Evolutionary conservation across 2,329 filamentous ascomycete species (phyloP).

Genomic region (Hymenoscyphus fraxineus): DNA sequence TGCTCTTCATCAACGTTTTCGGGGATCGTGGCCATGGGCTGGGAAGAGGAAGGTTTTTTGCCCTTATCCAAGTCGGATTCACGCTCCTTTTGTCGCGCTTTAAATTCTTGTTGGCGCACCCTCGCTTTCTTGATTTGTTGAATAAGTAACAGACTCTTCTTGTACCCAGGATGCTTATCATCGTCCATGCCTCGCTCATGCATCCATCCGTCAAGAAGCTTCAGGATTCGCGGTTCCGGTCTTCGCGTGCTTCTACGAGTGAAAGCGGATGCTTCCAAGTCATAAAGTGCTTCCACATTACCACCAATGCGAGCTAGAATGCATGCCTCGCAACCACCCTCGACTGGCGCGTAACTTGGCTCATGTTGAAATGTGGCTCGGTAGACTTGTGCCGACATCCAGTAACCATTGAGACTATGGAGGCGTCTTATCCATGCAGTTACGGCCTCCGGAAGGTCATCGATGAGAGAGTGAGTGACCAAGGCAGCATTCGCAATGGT

Average conservation of each 20-base stretch:
- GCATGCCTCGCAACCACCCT: constrained; percentile 49
- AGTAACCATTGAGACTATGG: constrained; percentile 27
- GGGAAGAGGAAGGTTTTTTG: neutral
- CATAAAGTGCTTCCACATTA: constrained; percentile 39
- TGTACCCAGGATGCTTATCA: neutral
- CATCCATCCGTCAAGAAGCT: constrained; percentile 25
- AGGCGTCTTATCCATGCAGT: constrained; percentile 4
- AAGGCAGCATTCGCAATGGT: neutral
- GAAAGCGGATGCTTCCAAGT: constrained; percentile 44
- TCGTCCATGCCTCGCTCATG: constrained; percentile 4
- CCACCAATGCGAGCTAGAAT: constrained; percentile 48
- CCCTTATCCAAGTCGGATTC: neutral
- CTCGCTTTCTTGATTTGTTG: constrained; percentile 6
- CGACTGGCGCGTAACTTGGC: constrained; percentile 29
- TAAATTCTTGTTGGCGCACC: neutral
- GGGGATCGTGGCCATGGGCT: neutral
- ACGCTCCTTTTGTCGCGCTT: neutral
- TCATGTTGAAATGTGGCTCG: constrained; percentile 36
- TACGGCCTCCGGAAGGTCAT: neutral
- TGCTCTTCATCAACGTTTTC: neutral
- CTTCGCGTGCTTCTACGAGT: constrained; percentile 36
- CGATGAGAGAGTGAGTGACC: too few species aligned
- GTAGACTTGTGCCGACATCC: constrained; percentile 40
- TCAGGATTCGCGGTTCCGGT: constrained; percentile 15
- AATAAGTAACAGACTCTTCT: neutral